Base-by-base conservation (phyloP, 2,329 filamentous ascomycete species). In the Ceratocystis lukuohia region DNA sequence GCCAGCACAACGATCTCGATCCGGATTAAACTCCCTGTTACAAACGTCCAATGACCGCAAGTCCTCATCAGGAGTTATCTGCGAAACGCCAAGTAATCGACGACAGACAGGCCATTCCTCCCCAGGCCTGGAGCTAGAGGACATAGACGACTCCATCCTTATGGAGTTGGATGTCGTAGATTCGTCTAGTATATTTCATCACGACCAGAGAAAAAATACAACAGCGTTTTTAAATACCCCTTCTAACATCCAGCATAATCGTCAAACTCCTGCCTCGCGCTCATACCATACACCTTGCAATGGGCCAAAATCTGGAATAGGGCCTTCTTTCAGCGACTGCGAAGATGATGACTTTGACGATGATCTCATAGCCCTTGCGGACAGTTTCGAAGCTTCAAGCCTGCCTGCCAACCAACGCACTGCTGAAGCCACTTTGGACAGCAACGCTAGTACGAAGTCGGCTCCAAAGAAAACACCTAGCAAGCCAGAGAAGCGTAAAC, bases 391-490 rank as follows among this genome's bases (percentile, higher is more conserved):
- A 56, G 69, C 67, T 2, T 68, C 71, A 4, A 77, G 80, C 6
- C 71, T 75, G 5, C 76, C 76, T 0, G 76, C 83, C 20, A 75
- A 74, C 1, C 79, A 50, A 8, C n/a, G 50, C 7, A 28, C 12
- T 20, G 41, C 53, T 1, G 37, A 53, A 20, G 53, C 61, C 37
- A 65, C 61, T 28, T 67, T 50, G 2, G 62, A 56, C 22, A 67
- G 57, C 44, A 41, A 33, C 61, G 17, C 17, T 63, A 15, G 81
- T 80, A 5, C 84, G 10, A 41, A 83, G 66, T 71, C 72, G 5
- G 70, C 67, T 10, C 70, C 71, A 10, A 48, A 70, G 7, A 71
- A 75, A 4, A 78, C 67, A 20, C 66, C 71, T 4, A 65, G 66
- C 2, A 53, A 71, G 4, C 70, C 73, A 5, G 71, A 72, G 20